These are phyloP conservation scores for Glycyrrhiza uralensis DNA, from an alignment of 306 rosid species.

Conservation along the genomic window DNA sequence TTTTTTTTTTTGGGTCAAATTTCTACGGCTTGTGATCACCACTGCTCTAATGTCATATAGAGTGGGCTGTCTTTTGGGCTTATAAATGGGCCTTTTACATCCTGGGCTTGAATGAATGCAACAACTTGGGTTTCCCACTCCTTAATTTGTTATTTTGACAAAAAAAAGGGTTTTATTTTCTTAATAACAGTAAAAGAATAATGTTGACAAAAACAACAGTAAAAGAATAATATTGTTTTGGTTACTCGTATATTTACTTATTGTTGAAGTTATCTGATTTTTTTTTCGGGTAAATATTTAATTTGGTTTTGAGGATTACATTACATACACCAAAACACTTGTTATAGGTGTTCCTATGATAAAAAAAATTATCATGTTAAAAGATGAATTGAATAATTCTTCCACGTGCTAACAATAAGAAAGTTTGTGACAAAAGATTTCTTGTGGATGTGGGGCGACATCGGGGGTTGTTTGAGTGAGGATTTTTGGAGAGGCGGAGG, in stretches of 20 bases:
- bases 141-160: too few relatives aligned
- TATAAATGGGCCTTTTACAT: slow-evolving; percentile 4
- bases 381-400: background rate
- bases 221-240: too few relatives aligned
- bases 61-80: background rate
- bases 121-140: background rate
- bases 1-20: too few relatives aligned
- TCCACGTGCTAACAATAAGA: background rate
- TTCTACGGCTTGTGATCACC: background rate
- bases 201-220: too few relatives aligned
- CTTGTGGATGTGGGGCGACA: too few relatives aligned
- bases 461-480: too few relatives aligned
- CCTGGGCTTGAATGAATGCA: background rate
- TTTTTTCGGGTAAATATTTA: background rate
- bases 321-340: background rate
- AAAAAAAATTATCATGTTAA: too few relatives aligned
- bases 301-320: background rate
- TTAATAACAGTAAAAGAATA: too few relatives aligned
- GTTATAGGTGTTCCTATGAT: background rate
- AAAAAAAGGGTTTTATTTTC: too few relatives aligned
- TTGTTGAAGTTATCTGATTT: background rate
- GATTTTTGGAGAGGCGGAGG: too few relatives aligned
- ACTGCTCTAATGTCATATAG: background rate
- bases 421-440: too few relatives aligned
- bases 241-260: background rate